Percentiles rank a stretch among this genome's conserved stretches.
Conservation (phyloP, 768 basidiomycete genomes). For the Boletus insuetus region DNA sequence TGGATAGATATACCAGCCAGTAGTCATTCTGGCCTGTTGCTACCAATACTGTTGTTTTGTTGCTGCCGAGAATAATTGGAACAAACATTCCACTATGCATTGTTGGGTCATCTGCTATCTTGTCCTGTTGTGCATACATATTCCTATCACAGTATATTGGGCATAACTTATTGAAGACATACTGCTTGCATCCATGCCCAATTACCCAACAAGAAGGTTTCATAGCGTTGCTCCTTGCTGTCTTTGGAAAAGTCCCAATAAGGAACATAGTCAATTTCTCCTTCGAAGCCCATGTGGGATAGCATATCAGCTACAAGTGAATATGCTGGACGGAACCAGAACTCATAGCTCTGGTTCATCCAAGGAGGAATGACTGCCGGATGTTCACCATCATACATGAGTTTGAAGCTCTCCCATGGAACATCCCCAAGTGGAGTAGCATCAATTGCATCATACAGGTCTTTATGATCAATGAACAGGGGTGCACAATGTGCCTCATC, state of each 20-base stretch:
- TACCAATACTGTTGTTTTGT: neutral
- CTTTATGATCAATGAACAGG: constrained; percentile 1
- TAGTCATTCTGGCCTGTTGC: constrained; percentile 1
- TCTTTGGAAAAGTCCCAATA: neutral
- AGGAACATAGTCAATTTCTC: neutral
- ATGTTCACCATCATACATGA: neutral
- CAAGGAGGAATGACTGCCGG: neutral
- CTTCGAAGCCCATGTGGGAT: neutral
- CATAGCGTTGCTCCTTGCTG: neutral
- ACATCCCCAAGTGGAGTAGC: constrained; percentile 32
- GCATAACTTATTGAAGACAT: neutral
- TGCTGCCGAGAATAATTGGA: neutral
- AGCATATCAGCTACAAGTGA: neutral
- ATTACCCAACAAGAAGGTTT: neutral
- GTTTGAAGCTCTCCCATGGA: constrained; percentile 35
- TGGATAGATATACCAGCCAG: neutral
- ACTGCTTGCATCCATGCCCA: neutral
- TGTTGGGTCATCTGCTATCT: constrained; percentile 15
- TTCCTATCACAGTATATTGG: too few relatives aligned
- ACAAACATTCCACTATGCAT: constrained; percentile 6
- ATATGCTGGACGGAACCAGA: neutral
- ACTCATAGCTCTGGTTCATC: neutral
- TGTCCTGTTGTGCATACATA: constrained; percentile 12
- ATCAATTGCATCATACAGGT: constrained; percentile 29
- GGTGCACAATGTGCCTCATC: neutral